These are phyloP conservation scores for Yamadazyma membranifaciens DNA, from an alignment of 1,139 yeast species.

Conservation along the genomic window DNA sequence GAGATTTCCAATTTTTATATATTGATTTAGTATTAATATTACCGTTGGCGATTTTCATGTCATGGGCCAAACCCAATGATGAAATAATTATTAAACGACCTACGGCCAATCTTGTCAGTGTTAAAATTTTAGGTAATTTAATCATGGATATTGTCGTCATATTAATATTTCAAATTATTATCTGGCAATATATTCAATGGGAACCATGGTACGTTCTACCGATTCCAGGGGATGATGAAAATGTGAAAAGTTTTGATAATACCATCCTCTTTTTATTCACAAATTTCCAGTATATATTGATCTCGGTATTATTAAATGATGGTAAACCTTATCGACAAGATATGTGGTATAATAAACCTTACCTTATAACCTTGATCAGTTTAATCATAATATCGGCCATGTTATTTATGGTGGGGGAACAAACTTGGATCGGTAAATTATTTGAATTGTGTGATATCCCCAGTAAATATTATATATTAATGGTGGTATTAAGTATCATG, in stretches of 20 bases:
- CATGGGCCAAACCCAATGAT: slow-evolving; percentile 86
- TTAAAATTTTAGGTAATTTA: slow-evolving; percentile 80
- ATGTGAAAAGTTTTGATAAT: slow-evolving; percentile 85
- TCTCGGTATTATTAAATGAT: slow-evolving; percentile 77
- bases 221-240: slow-evolving; percentile 79
- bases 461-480: slow-evolving; percentile 45
- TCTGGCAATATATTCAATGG: slow-evolving; percentile 62
- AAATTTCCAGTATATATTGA: slow-evolving; percentile 83
- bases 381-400: slow-evolving; percentile 49
- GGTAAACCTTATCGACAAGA: slow-evolving; percentile 97
- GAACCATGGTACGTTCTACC: slow-evolving; percentile 82
- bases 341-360: slow-evolving; percentile 65
- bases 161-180: slow-evolving; percentile 58
- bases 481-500: slow-evolving; percentile 44
- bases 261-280: slow-evolving; percentile 78
- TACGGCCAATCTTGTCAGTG: slow-evolving; percentile 88
- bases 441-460: slow-evolving; percentile 75
- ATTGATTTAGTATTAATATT: slow-evolving; percentile 86
- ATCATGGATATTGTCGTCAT: slow-evolving; percentile 67
- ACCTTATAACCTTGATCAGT: slow-evolving; percentile 56
- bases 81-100: slow-evolving; percentile 72
- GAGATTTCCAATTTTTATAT: slow-evolving; percentile 96
- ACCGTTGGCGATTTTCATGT: slow-evolving; percentile 95
- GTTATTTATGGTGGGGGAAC: slow-evolving; percentile 50
- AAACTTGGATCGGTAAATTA: slow-evolving; percentile 56